Percentiles rank a stretch among this genome's conserved stretches.
phyloP scores from a whole-genome alignment of 345 rosid species.

The Cardamine chenopodiifolia region DNA sequence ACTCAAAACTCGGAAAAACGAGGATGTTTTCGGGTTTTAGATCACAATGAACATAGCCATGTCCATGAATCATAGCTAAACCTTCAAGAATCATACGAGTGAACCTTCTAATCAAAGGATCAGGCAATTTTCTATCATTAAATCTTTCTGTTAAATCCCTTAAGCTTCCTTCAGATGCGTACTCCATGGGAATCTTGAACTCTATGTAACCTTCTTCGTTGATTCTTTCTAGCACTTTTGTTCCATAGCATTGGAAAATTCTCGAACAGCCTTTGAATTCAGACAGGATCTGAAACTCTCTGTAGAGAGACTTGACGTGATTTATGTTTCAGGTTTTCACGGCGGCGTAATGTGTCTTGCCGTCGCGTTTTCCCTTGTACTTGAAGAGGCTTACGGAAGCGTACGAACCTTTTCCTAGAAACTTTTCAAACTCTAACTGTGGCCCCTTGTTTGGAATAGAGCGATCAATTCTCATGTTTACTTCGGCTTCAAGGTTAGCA shows the following conservation, averaged over 20 bases:
- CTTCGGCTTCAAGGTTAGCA: not conserved
- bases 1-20: not conserved
- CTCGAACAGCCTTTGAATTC: conserved; percentile 28
- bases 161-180: conserved; percentile 49
- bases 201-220: conserved; percentile 29
- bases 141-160: conserved; percentile 24
- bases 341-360: not conserved
- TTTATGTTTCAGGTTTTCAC: not conserved
- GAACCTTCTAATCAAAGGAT: conserved; percentile 35
- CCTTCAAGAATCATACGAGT: conserved; percentile 44
- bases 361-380: not conserved
- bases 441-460: not conserved
- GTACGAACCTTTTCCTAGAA: not conserved
- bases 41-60: conserved; percentile 25
- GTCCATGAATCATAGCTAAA: conserved; percentile 28
- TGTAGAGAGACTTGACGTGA: conserved; percentile 32
- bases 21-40: conserved; percentile 49
- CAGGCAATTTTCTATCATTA: conserved; percentile 35
- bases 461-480: not conserved
- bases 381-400: not conserved
- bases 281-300: conserved; percentile 43
- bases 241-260: conserved; percentile 43
- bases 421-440: not conserved
- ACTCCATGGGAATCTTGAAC: conserved; percentile 44
- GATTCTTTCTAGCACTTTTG: conserved; percentile 18